Conservation (phyloP, 2,329 filamentous ascomycete species). For the Penicillium sp. region DNA sequence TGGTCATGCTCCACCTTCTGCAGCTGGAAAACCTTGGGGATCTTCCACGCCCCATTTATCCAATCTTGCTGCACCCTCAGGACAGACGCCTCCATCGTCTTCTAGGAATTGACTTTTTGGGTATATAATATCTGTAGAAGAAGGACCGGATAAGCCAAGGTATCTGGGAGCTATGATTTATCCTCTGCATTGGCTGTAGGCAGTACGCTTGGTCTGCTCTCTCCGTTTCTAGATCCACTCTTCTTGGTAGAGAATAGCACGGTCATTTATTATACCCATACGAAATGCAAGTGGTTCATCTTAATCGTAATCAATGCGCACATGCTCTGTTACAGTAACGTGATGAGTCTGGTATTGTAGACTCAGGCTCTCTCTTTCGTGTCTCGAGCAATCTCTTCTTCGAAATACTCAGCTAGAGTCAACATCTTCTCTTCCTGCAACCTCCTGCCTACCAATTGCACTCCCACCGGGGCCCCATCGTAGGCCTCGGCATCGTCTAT, state of each 20-base stretch:
- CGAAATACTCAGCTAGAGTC: conserved; percentile 43
- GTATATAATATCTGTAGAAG: background rate
- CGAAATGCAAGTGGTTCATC: background rate
- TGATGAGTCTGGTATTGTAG: background rate
- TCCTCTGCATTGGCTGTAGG: background rate
- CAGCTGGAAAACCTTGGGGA: conserved; percentile 13
- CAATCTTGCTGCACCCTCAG: conserved; percentile 23
- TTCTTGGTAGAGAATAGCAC: background rate
- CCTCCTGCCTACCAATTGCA: conserved; percentile 50
- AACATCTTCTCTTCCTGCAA: conserved; percentile 53
- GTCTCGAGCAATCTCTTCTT: conserved; percentile 16
- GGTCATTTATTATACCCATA: background rate
- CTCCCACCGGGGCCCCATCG: conserved; percentile 47
- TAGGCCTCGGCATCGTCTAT: conserved; percentile 50
- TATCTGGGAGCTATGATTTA: background rate
- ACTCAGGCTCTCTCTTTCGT: background rate
- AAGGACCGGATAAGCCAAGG: background rate
- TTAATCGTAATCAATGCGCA: background rate
- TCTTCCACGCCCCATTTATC: conserved; percentile 21
- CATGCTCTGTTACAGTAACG: background rate
- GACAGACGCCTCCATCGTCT: conserved; percentile 20
- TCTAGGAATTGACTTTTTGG: conserved; percentile 7
- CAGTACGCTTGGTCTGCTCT: background rate
- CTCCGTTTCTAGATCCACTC: background rate
- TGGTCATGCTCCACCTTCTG: conserved; percentile 5